Base-by-base conservation (phyloP, 2,329 filamentous ascomycete species). In the Epichloe bromicola region DNA sequence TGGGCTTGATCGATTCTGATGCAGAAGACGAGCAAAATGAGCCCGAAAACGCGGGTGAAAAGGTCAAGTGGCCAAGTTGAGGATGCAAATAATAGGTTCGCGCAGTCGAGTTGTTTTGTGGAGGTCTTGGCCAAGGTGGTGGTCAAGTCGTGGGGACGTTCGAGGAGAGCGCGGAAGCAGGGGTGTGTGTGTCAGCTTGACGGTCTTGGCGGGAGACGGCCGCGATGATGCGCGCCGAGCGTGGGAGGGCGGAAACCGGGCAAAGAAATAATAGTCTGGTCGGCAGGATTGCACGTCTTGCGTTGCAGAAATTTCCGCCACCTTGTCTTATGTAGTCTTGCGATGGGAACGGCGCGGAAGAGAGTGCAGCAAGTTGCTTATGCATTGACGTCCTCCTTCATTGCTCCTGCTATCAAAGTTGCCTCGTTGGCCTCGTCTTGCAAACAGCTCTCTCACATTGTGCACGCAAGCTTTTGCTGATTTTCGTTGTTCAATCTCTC, bases 41-140 rank as follows among this genome's bases (percentile, higher is more conserved):
- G 82, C 78, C 78, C 74, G 82, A 80, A 73, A 76, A 85, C 67
- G 71, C 68, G 62, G 67, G 66, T 64, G 59, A 69, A 69, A 65
- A n/a, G 34, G 33, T 6, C 17, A 39, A 39, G 4, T 23, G 34
- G 37, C 10, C 20, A 34, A 17, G n/a, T n/a, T 36, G 30, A 26
- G 30, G 46, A 39, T 23, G 36, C 19, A 19, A 46, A 53, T 50
- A 41, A 10, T 42, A 38, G 48, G 45, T 51, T 48, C 40, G 45
- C 39, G 34, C 49, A 34, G 52, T 51, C 46, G 36, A 49, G 41
- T 49, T 50, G 48, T 53, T 51, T 51, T 46, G 52, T 51, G 48
- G 52, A 48, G 52, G 48, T 41, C 51, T 42, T 47, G 47, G 43
- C 44, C 17, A 50, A 47, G 34, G 47, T 36, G 14, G 45, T 34